These are phyloP conservation scores for Pythium pectinolyticum DNA, from an alignment of 352 stramenopile genomes.

Conservation along the genomic window DNA sequence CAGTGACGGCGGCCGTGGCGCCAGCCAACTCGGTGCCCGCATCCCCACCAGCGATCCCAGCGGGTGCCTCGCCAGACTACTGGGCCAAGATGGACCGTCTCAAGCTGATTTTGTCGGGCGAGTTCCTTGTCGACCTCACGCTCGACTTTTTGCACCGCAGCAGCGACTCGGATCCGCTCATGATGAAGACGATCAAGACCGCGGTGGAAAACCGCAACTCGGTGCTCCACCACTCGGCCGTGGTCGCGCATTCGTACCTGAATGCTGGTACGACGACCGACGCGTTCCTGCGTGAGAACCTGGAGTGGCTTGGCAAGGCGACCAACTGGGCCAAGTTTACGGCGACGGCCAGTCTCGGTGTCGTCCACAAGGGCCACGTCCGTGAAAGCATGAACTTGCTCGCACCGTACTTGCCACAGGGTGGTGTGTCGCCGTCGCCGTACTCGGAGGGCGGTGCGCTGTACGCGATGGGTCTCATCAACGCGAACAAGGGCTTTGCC, in stretches of 20 bases:
- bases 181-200: constrained; percentile 95
- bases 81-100: constrained; percentile 83
- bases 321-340: constrained; percentile 99
- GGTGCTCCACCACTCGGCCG: constrained; percentile 96
- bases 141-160: constrained; percentile 93
- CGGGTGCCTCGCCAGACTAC: constrained; percentile 69
- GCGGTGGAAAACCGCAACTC: constrained; percentile 95
- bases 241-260: constrained; percentile 97
- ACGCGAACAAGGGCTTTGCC: constrained; percentile 94
- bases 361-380: constrained; percentile 98
- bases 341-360: constrained; percentile 96
- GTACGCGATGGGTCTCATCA: constrained; percentile 98
- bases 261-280: constrained; percentile 98
- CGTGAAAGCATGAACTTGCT: constrained; percentile 98
- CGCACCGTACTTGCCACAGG: constrained; percentile 95
- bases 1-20: constrained; percentile 15
- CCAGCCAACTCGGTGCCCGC: constrained; percentile 18
- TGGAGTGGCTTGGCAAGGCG: constrained; percentile 99
- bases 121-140: constrained; percentile 92
- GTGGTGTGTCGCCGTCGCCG: constrained; percentile 85
- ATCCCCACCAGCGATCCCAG: constrained; percentile 35
- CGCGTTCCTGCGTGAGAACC: constrained; percentile 97
- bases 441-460: constrained; percentile 98
- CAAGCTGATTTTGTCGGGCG: constrained; percentile 82
- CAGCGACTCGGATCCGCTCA: constrained; percentile 88